Base-by-base conservation (phyloP, 2,329 filamentous ascomycete species). In the Colletotrichum filicis region DNA sequence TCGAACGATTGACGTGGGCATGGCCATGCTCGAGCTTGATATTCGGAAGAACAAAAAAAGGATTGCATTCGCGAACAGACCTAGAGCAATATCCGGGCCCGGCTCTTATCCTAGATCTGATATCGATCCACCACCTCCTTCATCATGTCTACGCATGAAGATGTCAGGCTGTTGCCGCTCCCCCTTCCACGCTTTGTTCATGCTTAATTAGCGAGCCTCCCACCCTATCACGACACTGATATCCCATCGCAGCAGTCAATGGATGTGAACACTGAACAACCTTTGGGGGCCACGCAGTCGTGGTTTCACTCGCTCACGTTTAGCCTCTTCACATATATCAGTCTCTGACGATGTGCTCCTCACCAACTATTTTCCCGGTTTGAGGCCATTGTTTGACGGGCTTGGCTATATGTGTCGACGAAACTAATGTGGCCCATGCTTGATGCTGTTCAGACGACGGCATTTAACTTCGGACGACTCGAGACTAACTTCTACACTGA, bases 111-210 rank as follows among this genome's bases (percentile, higher is more conserved):
- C 30, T 28, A 53, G 16, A 56, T 62, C 49, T 37, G 35, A 57
- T 74, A 49, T 32, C 49, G 68, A n/a, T 49, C 71, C 68, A 72
- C 71, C 11, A 49, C 37, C 52, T 53, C 62, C 46, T 55, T 63
- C 63, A 72, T 60, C 30, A 64, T 9, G 57, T 30, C 37, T 42
- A 14, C 66, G 71, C 68, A 72, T 74, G 30, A 68, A 59, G 46
- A n/a, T 67, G 63, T 63, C 61, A 68, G 59, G 66, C 24, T 49
- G 64, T 58, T 71, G 56, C 63, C 57, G 68, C 56, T 22, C 22
- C 57, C 58, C 58, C 58, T 37, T 59, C 49, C 22, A 14, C 28
- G 26, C 53, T 32, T 60, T 71, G 61, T 62, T 52, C 56, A 65
- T 70, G 55, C 67, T 62, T 46, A 22, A 71, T 71, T 52, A 57